A percentile compares a stretch with the other conserved stretches of the same genome.
These are phyloP conservation scores for Kuraishia cidri DNA, from an alignment of 805 yeast species.

Conservation along the genomic window DNA sequence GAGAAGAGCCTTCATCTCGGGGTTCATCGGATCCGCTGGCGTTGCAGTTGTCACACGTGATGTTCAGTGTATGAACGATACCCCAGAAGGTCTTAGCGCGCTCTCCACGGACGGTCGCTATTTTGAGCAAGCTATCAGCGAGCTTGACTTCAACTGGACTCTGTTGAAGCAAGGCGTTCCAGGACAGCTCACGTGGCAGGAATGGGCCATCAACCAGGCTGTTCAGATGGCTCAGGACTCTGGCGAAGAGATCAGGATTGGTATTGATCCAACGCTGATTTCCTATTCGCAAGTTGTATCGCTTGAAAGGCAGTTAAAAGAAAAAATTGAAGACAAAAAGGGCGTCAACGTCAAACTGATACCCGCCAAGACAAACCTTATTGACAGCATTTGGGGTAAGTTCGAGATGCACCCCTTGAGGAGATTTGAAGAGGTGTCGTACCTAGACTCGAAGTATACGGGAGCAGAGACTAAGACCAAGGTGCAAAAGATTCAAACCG, in stretches of 20 bases:
- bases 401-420: constrained; percentile 59
- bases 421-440: constrained; percentile 36
- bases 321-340: constrained; percentile 10
- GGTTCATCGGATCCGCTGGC: constrained; percentile 92
- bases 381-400: constrained; percentile 38
- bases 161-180: constrained; percentile 42
- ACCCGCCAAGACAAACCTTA: constrained; percentile 36
- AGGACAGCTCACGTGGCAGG: constrained; percentile 47
- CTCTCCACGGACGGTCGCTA: constrained; percentile 56
- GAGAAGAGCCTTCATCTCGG: constrained; percentile 75
- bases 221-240: constrained; percentile 38
- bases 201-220: constrained; percentile 46
- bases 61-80: constrained; percentile 35
- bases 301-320: constrained; percentile 21
- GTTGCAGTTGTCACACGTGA: constrained; percentile 71
- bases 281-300: constrained; percentile 24
- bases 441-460: constrained; percentile 42
- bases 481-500: constrained; percentile 31
- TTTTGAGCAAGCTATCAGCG: constrained; percentile 48
- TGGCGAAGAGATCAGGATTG: constrained; percentile 21
- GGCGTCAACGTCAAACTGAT: constrained; percentile 30
- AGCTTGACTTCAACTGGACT: constrained; percentile 52
- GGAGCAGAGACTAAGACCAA: constrained; percentile 63
- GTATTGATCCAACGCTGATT: constrained; percentile 42
- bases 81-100: constrained; percentile 47